Conservation (phyloP, 2,329 filamentous ascomycete species). For the Ophiocordyceps camponoti-leonardi region DNA sequence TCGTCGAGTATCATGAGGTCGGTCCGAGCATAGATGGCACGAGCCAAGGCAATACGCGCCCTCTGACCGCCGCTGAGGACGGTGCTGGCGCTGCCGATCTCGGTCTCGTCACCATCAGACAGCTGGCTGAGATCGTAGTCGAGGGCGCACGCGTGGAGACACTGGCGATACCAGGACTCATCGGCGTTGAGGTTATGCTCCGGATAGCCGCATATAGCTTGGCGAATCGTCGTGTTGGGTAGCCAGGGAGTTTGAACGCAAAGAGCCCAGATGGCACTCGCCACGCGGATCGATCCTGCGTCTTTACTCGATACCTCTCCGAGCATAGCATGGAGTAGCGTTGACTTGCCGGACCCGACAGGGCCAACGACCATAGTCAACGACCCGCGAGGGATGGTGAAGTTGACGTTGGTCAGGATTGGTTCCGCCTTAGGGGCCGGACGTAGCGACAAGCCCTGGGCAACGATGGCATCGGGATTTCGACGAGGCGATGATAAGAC, state of each 20-base stretch:
- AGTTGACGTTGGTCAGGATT: slow-evolving; percentile 1
- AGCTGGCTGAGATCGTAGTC: slow-evolving; percentile 69
- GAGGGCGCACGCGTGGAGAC: slow-evolving; percentile 54
- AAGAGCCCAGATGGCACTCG: slow-evolving; percentile 3
- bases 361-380: slow-evolving; percentile 3
- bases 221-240: slow-evolving; percentile 4
- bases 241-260: slow-evolving; percentile 8
- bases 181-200: slow-evolving; percentile 1
- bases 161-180: slow-evolving; percentile 1
- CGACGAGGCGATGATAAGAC: not conserved
- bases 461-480: not conserved
- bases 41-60: slow-evolving; percentile 67
- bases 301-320: slow-evolving; percentile 3
- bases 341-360: slow-evolving; percentile 5
- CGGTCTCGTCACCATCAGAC: slow-evolving; percentile 77
- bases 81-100: slow-evolving; percentile 82
- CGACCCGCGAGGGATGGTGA: slow-evolving; percentile 1
- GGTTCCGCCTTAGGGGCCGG: not conserved
- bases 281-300: not conserved
- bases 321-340: slow-evolving; percentile 8
- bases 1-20: slow-evolving; percentile 84
- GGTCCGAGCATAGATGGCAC: slow-evolving; percentile 78
- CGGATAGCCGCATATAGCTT: slow-evolving; percentile 5
- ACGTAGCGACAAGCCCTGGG: slow-evolving; percentile 1
- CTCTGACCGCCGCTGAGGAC: slow-evolving; percentile 84